Conservation (phyloP, 2,329 filamentous ascomycete genomes). For the Xylogone sp. region DNA sequence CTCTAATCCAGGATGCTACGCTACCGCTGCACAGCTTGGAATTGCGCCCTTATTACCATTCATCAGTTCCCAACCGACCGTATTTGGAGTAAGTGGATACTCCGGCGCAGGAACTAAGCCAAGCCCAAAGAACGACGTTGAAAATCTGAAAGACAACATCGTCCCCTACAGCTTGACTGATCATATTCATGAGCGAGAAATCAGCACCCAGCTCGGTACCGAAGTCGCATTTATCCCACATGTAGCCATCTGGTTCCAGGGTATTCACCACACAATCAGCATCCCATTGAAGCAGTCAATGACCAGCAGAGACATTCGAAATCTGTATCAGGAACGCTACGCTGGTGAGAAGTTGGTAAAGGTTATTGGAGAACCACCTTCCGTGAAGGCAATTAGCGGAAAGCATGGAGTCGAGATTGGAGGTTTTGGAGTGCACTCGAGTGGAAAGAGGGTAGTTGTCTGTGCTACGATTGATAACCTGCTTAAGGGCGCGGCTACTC, state of each 20-base stretch:
- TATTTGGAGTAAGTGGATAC: constrained; percentile 92
- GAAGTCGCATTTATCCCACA: constrained; percentile 86
- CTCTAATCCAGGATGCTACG: constrained; percentile 91
- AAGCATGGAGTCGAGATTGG: constrained; percentile 93
- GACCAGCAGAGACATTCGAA: constrained; percentile 86
- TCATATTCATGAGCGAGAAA: constrained; percentile 93
- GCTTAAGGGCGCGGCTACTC: constrained; percentile 87
- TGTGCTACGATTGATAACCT: constrained; percentile 93
- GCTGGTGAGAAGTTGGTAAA: constrained; percentile 95
- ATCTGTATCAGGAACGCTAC: constrained; percentile 94
- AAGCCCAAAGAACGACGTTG: constrained; percentile 87
- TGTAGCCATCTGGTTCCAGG: constrained; percentile 95
- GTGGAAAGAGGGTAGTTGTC: constrained; percentile 88
- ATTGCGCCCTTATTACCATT: constrained; percentile 76
- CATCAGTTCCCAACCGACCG: constrained; percentile 72
- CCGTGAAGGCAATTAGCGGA: constrained; percentile 78
- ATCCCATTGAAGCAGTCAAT: constrained; percentile 84
- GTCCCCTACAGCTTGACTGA: constrained; percentile 89
- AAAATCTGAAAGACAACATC: constrained; percentile 79
- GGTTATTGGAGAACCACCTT: constrained; percentile 80
- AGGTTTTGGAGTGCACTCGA: constrained; percentile 87
- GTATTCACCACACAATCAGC: constrained; percentile 87
- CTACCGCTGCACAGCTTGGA: constrained; percentile 86
- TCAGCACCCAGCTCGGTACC: constrained; percentile 71
- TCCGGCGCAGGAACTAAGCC: constrained; percentile 94